phyloP scores from a whole-genome alignment of 1,284 basidiomycete genomes.

The Cryptococcus neoformans region DNA sequence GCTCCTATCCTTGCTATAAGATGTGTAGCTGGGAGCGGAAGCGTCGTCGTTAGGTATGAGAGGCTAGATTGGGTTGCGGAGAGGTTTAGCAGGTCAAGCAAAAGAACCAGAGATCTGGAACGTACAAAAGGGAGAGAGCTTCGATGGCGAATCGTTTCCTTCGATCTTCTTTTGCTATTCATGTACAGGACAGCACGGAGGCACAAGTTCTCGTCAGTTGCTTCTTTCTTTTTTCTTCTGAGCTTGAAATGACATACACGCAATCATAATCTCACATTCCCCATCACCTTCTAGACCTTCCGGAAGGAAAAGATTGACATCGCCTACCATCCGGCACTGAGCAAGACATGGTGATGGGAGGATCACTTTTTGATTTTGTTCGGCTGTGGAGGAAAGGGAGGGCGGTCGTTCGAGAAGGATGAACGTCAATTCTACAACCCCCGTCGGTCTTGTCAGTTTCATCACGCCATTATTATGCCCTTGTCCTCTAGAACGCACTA shows the following conservation, averaged over 20 bases:
- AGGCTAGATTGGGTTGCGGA: conserved; percentile 32
- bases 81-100: conserved; percentile 2
- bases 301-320: conserved; percentile 87
- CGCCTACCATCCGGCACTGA: conserved; percentile 75
- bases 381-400: not conserved
- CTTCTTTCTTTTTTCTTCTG: not conserved
- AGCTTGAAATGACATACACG: conserved; percentile 53
- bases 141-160: conserved; percentile 66
- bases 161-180: conserved; percentile 20
- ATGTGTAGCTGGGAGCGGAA: conserved; percentile 21
- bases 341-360: conserved; percentile 43
- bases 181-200: too few species aligned
- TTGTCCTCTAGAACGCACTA: conserved; percentile 55
- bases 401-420: conserved; percentile 65
- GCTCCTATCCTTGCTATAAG: conserved; percentile 60
- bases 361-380: conserved; percentile 24
- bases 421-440: conserved; percentile 72
- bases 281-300: conserved; percentile 56
- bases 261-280: conserved; percentile 81
- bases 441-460: not conserved
- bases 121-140: conserved; percentile 60
- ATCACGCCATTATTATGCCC: not conserved
- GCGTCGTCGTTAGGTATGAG: conserved; percentile 32
- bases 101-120: not conserved
- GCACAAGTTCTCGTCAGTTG: not conserved